Conservation (phyloP, 31 red algal species). For the Asparagopsis taxiformis region DNA sequence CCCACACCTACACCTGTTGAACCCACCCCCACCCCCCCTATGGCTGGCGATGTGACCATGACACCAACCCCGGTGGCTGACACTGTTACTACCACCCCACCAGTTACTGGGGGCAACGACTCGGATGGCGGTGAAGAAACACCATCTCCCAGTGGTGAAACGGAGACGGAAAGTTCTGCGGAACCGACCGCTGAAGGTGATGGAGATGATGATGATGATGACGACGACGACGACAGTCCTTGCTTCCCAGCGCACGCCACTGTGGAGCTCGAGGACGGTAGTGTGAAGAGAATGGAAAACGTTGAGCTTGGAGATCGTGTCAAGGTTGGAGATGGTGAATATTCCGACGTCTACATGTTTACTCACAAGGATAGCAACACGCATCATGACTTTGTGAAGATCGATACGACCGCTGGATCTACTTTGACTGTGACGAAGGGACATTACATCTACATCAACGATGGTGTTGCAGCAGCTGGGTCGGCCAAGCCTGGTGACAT, state of each 20-base stretch:
- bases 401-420: neutral
- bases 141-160: no score
- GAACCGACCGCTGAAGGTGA: neutral
- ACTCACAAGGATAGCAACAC: constrained; percentile 33
- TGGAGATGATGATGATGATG: neutral
- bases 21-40: neutral
- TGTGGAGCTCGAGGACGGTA: constrained; percentile 38
- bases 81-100: neutral
- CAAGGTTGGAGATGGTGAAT: constrained; percentile 17
- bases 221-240: neutral
- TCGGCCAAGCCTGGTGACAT: neutral
- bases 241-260: constrained; percentile 67
- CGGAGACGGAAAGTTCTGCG: no score
- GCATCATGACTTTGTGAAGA: constrained; percentile 28
- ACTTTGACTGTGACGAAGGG: neutral
- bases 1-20: neutral
- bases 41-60: neutral
- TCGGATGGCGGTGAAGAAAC: neutral
- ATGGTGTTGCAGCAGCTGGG: neutral
- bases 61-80: neutral
- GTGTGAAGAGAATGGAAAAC: constrained; percentile 23
- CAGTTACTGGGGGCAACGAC: neutral
- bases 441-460: constrained; percentile 3
- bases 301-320: constrained; percentile 57
- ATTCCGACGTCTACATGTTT: constrained; percentile 46